A percentile compares a stretch with the other conserved stretches of the same genome.
Evolutionary conservation across 768 basidiomycete species (phyloP).

Genomic region (Russula earlei): DNA sequence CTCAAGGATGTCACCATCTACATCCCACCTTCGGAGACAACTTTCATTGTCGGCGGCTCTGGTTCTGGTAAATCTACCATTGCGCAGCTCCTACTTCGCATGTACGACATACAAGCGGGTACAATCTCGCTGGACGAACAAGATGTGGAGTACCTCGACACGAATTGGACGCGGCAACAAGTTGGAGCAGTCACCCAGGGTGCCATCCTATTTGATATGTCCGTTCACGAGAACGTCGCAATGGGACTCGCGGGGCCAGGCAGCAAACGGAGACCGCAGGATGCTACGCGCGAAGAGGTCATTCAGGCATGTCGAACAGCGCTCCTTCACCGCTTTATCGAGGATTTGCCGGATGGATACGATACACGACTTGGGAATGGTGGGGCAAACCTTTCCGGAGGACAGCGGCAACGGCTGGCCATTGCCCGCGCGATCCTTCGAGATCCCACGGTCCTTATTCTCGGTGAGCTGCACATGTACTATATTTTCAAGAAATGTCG

Average conservation of each 20-base stretch:
- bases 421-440: slow-evolving; percentile 80
- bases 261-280: slow-evolving; percentile 32
- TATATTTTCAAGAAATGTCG: background rate
- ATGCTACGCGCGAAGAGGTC: slow-evolving; percentile 60
- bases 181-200: slow-evolving; percentile 75
- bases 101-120: slow-evolving; percentile 64
- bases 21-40: slow-evolving; percentile 62
- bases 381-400: slow-evolving; percentile 78
- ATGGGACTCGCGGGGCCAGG: slow-evolving; percentile 52
- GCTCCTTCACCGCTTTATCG: slow-evolving; percentile 79
- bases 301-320: slow-evolving; percentile 76
- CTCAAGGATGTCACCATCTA: slow-evolving; percentile 53
- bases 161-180: slow-evolving; percentile 53
- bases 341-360: slow-evolving; percentile 79
- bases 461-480: slow-evolving; percentile 48
- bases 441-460: slow-evolving; percentile 81
- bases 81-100: slow-evolving; percentile 52
- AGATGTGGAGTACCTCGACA: slow-evolving; percentile 65
- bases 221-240: slow-evolving; percentile 79
- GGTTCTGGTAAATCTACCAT: slow-evolving; percentile 74
- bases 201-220: slow-evolving; percentile 71
- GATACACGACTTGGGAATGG: slow-evolving; percentile 69
- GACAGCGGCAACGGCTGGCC: slow-evolving; percentile 85
- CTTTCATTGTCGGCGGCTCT: slow-evolving; percentile 72
- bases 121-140: slow-evolving; percentile 75